Percentiles rank a stretch among this genome's conserved stretches.
Evolutionary conservation across 164 flowering plant species (phyloP).

Genomic region (Berberis vulgaris): DNA sequence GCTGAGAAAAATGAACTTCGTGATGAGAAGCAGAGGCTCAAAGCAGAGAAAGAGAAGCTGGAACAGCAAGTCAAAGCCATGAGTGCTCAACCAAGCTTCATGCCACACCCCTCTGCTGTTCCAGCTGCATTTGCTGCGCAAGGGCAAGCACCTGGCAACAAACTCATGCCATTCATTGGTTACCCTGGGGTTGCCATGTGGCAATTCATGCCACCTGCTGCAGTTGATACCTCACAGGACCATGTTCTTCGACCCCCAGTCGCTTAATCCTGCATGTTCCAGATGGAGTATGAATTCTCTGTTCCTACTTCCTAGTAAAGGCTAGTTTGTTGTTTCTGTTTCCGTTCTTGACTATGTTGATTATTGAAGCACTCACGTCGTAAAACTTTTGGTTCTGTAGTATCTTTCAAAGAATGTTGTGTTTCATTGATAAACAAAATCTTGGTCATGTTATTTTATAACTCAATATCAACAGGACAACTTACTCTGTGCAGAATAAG

Average conservation of each 20-base stretch:
- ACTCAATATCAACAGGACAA: too few relatives aligned
- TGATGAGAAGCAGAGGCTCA: slow-evolving; percentile 82
- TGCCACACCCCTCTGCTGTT: slow-evolving; percentile 50
- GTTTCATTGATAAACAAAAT: too few relatives aligned
- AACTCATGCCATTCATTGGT: slow-evolving; percentile 68
- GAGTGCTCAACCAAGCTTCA: slow-evolving; percentile 48
- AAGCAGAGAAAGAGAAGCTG: slow-evolving; percentile 75
- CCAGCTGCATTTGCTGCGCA: slow-evolving; percentile 64
- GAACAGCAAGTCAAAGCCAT: slow-evolving; percentile 67
- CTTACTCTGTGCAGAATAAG: too few relatives aligned
- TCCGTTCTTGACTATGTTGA: too few relatives aligned
- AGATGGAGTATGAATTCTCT: too few relatives aligned
- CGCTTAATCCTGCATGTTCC: too few relatives aligned
- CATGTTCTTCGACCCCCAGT: slow-evolving; percentile 90
- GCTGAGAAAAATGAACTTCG: slow-evolving; percentile 86
- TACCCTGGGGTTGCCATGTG: slow-evolving; percentile 94
- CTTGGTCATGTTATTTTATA: too few relatives aligned
- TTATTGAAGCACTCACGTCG: too few relatives aligned
- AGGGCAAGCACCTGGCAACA: slow-evolving; percentile 58
- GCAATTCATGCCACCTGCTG: slow-evolving; percentile 94
- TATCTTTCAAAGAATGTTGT: too few relatives aligned
- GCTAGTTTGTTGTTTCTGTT: too few relatives aligned
- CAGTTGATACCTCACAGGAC: slow-evolving; percentile 88
- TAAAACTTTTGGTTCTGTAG: too few relatives aligned
- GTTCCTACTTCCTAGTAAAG: too few relatives aligned